These are phyloP conservation scores for Triticum urartu DNA, from an alignment of 176 grass and related monocot species.

Conservation along the genomic window DNA sequence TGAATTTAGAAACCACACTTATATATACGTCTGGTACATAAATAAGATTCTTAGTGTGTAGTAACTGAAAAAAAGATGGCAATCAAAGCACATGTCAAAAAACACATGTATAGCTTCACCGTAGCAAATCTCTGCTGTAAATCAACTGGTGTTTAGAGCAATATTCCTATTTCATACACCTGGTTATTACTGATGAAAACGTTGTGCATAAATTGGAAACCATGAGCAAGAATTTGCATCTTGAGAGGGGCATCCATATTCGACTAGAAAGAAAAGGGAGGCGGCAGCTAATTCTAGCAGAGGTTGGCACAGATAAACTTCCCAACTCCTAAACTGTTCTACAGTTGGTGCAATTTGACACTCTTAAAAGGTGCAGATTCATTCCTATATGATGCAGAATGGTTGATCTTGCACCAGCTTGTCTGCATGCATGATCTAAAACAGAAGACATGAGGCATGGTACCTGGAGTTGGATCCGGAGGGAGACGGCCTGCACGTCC, in stretches of 20 bases:
- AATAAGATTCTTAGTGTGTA: neutral
- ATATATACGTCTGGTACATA: neutral
- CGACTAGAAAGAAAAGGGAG: neutral
- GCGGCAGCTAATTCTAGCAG: neutral
- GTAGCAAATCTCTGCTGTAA: neutral
- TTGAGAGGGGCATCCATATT: neutral
- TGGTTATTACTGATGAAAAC: neutral
- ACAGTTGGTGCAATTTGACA: neutral
- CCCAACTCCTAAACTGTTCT: neutral
- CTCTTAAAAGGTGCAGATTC: neutral
- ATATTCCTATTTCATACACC: neutral
- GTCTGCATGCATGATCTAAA: neutral
- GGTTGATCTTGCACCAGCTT: neutral
- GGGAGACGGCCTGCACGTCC: conserved; percentile 56
- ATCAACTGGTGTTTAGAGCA: neutral
- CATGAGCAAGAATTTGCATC: neutral
- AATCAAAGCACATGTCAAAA: neutral
- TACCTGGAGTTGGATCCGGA: conserved; percentile 70
- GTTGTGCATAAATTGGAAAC: neutral
- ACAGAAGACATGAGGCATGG: neutral
- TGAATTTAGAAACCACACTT: neutral
- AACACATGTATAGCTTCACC: neutral
- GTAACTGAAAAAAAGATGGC: neutral
- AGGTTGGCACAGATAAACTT: neutral
- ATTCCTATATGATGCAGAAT: neutral